Conservation (phyloP, 2,329 filamentous ascomycete genomes). For the Sporothrix sp. region DNA sequence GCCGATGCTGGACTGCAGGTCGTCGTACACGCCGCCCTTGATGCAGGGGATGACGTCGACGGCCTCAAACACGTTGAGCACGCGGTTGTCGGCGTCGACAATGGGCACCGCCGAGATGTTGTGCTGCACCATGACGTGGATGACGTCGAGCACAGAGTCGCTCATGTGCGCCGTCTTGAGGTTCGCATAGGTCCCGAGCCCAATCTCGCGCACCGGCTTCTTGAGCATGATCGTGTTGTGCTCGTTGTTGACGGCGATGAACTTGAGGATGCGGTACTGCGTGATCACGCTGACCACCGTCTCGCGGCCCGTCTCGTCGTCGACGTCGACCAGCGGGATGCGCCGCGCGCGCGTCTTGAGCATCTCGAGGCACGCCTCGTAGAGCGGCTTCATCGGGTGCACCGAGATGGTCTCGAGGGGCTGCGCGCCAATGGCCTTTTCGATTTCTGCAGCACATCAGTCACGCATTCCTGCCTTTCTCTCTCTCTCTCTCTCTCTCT, state of each 20-base stretch:
- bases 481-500: too few relatives aligned
- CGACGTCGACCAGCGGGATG: conserved; percentile 86
- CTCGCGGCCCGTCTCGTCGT: conserved; percentile 85
- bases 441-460: conserved; percentile 67
- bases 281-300: conserved; percentile 96
- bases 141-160: conserved; percentile 85
- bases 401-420: conserved; percentile 95
- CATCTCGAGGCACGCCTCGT: conserved; percentile 93
- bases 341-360: conserved; percentile 83
- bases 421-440: conserved; percentile 81
- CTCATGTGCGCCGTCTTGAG: conserved; percentile 80
- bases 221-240: conserved; percentile 79
- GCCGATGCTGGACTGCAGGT: conserved; percentile 74
- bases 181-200: conserved; percentile 73
- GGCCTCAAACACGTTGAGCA: conserved; percentile 95
- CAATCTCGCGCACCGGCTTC: conserved; percentile 76
- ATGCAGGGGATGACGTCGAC: conserved; percentile 96
- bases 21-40: conserved; percentile 86
- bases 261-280: conserved; percentile 96
- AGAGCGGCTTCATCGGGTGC: conserved; percentile 79
- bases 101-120: conserved; percentile 95
- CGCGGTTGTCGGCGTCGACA: conserved; percentile 62
- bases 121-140: conserved; percentile 82
- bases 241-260: conserved; percentile 87
- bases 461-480: too few relatives aligned